Evolutionary conservation across 2,329 filamentous ascomycete species (phyloP).

Genomic region (Monosporascus sp.): DNA sequence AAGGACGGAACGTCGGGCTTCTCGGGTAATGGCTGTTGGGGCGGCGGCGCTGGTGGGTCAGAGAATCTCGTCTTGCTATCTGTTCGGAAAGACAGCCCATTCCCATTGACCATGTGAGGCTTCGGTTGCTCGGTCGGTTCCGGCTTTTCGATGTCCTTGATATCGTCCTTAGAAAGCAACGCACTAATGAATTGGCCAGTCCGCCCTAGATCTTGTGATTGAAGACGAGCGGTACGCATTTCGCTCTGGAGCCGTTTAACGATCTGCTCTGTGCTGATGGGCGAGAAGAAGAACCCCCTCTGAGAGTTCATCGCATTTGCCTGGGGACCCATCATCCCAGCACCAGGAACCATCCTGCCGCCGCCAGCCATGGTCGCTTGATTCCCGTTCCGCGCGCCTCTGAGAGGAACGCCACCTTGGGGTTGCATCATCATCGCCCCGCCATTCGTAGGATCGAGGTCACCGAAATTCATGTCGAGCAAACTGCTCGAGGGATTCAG

Average conservation of each 20-base stretch:
- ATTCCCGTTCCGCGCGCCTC: conserved; percentile 60
- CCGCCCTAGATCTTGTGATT: conserved; percentile 77
- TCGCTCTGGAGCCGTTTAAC: conserved; percentile 86
- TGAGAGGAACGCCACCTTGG: conserved; percentile 62
- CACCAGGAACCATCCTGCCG: conserved; percentile 53
- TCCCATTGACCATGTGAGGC: conserved; percentile 43
- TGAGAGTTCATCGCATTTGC: conserved; percentile 62
- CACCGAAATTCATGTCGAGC: conserved; percentile 85
- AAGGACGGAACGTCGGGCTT: conserved; percentile 78
- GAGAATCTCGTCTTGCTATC: conserved; percentile 83
- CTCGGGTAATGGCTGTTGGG: conserved; percentile 87
- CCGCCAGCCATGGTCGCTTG: conserved; percentile 58
- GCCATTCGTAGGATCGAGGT: conserved; percentile 76
- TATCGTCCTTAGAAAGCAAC: conserved; percentile 65
- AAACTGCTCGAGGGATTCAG: conserved; percentile 69
- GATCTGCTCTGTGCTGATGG: conserved; percentile 89
- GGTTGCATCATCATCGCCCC: conserved; percentile 67
- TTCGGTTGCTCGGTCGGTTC: conserved; percentile 44
- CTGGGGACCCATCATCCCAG: conserved; percentile 42
- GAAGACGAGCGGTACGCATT: conserved; percentile 82
- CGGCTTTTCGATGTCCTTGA: conserved; percentile 52
- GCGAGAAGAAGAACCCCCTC: conserved; percentile 79
- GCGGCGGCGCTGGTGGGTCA: conserved; percentile 87
- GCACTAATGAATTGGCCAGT: conserved; percentile 77
- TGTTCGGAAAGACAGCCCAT: conserved; percentile 51